phyloP scores from a whole-genome alignment of 306 rosid genomes.

The Gastrolobium villosum region DNA sequence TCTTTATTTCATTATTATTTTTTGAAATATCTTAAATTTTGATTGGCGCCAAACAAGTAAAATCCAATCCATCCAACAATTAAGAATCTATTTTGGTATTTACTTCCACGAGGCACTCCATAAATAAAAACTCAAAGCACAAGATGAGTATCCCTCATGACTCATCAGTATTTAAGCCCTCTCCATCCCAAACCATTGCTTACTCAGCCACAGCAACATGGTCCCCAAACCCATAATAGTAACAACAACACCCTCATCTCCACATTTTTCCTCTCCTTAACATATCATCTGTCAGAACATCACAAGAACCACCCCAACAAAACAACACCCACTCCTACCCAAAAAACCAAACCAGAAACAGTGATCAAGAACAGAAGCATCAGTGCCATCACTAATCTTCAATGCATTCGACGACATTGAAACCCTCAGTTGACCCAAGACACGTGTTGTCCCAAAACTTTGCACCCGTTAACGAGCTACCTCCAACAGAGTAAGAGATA shows the following conservation, averaged over 20 bases:
- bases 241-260: slow-evolving; percentile 21
- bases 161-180: slow-evolving; percentile 9
- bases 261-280: slow-evolving; percentile 8
- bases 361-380: slow-evolving; percentile 9
- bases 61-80: not conserved
- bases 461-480: slow-evolving; percentile 85
- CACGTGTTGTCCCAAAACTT: slow-evolving; percentile 61
- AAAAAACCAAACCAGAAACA: not conserved
- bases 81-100: not conserved
- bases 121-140: not conserved
- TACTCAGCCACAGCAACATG: not conserved
- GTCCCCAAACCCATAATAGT: slow-evolving; percentile 50
- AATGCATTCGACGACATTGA: slow-evolving; percentile 65
- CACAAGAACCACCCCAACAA: not conserved
- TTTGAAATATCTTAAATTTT: too few relatives aligned
- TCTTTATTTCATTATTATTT: too few relatives aligned
- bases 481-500: slow-evolving; percentile 74
- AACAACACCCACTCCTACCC: not conserved
- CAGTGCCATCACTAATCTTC: slow-evolving; percentile 52
- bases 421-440: slow-evolving; percentile 71
- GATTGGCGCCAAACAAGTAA: too few relatives aligned
- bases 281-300: slow-evolving; percentile 51
- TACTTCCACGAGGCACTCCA: not conserved
- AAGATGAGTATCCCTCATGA: not conserved
- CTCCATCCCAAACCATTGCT: slow-evolving; percentile 24